Conservation (phyloP, 2,329 filamentous ascomycete genomes). For the Penicillium brevicompactum region DNA sequence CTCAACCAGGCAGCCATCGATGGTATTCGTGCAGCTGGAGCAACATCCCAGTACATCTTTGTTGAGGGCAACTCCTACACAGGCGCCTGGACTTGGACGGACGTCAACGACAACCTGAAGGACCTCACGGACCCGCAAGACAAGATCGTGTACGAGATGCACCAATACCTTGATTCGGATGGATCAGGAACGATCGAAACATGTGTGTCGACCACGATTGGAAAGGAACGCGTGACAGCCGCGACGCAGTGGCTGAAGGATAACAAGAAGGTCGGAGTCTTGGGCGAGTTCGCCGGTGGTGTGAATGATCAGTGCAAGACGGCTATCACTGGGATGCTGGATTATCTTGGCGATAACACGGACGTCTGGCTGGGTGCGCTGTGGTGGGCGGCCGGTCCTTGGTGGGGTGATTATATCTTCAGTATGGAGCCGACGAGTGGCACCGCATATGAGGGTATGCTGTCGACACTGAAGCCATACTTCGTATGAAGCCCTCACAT, state of each 20-base stretch:
- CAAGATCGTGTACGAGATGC: slow-evolving; percentile 63
- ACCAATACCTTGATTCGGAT: slow-evolving; percentile 63
- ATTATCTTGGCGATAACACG: slow-evolving; percentile 50
- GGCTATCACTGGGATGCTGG: slow-evolving; percentile 54
- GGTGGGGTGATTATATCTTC: slow-evolving; percentile 52
- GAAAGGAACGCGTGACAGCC: slow-evolving; percentile 50
- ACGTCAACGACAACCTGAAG: slow-evolving; percentile 46
- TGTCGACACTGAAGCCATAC: slow-evolving; percentile 29
- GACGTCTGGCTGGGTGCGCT: slow-evolving; percentile 58
- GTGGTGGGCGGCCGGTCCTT: slow-evolving; percentile 61
- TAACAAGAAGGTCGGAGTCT: slow-evolving; percentile 55
- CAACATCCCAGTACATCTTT: slow-evolving; percentile 61
- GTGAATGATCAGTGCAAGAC: slow-evolving; percentile 53
- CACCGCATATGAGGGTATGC: slow-evolving; percentile 42
- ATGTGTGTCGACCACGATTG: slow-evolving; percentile 59
- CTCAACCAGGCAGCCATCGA: slow-evolving; percentile 68
- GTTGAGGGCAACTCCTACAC: slow-evolving; percentile 57
- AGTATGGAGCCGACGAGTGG: slow-evolving; percentile 54
- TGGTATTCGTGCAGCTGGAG: slow-evolving; percentile 62
- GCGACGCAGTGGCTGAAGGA: slow-evolving; percentile 58
- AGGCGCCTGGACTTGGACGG: slow-evolving; percentile 54
- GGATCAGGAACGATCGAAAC: slow-evolving; percentile 53
- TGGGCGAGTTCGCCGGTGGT: slow-evolving; percentile 60
- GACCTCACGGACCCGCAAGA: slow-evolving; percentile 54
- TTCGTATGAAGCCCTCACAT: slow-evolving; percentile 1